Conservation (phyloP, 768 basidiomycete genomes). For the Coprinopsis marcescibilis region DNA sequence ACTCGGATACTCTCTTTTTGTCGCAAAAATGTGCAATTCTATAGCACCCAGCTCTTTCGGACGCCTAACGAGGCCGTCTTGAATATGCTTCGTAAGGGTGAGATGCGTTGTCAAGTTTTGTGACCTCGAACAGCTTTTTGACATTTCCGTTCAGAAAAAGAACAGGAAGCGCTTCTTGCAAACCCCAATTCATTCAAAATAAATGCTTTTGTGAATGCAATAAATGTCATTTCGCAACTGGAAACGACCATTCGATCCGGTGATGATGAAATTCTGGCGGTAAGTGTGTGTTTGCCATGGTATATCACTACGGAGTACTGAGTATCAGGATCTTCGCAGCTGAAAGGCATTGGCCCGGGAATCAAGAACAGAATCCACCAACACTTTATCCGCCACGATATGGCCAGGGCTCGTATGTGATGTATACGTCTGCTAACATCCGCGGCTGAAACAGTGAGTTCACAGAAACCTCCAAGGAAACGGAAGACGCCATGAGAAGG, state of each 20-base stretch:
- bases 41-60: neutral
- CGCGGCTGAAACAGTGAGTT: neutral
- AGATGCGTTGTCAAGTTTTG: neutral
- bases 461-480: conserved; percentile 15
- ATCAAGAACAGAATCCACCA: conserved; percentile 43
- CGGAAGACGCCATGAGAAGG: conserved; percentile 21
- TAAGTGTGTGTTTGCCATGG: conserved; percentile 13
- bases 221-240: conserved; percentile 33
- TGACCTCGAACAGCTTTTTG: neutral
- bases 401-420: conserved; percentile 30
- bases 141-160: conserved; percentile 26
- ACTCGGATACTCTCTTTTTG: conserved; percentile 4
- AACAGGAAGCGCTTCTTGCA: conserved; percentile 33
- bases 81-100: conserved; percentile 8
- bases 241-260: conserved; percentile 38
- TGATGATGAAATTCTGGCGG: conserved; percentile 32
- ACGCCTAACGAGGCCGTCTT: conserved; percentile 3
- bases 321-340: neutral
- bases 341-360: conserved; percentile 30
- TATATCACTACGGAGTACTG: neutral
- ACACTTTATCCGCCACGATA: conserved; percentile 22
- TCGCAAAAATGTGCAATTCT: neutral
- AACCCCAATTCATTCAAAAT: conserved; percentile 43
- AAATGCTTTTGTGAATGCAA: conserved; percentile 44
- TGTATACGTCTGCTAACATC: neutral